These are phyloP conservation scores for Odontarrhena argentea DNA, from an alignment of 345 rosid species.

Conservation along the genomic window DNA sequence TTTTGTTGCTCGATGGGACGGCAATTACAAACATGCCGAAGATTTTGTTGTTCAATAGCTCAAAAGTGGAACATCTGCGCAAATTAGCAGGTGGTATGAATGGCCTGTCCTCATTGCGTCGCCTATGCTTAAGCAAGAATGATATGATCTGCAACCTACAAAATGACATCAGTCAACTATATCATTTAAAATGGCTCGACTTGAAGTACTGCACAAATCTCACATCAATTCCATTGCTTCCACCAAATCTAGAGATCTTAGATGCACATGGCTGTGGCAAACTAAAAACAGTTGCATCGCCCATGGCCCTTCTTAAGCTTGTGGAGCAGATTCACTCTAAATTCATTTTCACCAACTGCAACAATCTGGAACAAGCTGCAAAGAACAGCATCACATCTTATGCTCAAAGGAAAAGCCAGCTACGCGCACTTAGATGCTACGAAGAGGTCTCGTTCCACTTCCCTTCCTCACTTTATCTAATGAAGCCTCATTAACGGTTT, in stretches of 20 bases:
- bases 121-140: conserved; percentile 6
- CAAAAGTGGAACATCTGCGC: no score
- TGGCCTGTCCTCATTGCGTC: conserved; percentile 4
- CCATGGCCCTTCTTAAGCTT: conserved; percentile 9
- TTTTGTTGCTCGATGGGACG: conserved; percentile 20
- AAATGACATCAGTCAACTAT: not conserved
- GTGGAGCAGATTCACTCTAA: not conserved
- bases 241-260: conserved; percentile 22
- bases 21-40: conserved; percentile 1
- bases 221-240: conserved; percentile 20
- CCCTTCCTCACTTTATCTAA: no score
- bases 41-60: not conserved
- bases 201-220: conserved; percentile 24
- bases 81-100: not conserved
- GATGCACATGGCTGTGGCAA: conserved; percentile 25
- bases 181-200: conserved; percentile 21
- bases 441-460: not conserved
- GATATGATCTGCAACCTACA: not conserved
- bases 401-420: conserved; percentile 4
- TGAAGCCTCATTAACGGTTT: not conserved
- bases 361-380: conserved; percentile 15
- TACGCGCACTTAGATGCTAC: conserved; percentile 8
- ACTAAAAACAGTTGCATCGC: not conserved
- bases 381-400: conserved; percentile 10
- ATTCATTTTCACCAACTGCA: conserved; percentile 24